Evolutionary conservation across 2,329 filamentous ascomycete genomes (phyloP), one percentile per base, ranked within the genome.

Genomic region (Dactylellina drechsleri): DNA sequence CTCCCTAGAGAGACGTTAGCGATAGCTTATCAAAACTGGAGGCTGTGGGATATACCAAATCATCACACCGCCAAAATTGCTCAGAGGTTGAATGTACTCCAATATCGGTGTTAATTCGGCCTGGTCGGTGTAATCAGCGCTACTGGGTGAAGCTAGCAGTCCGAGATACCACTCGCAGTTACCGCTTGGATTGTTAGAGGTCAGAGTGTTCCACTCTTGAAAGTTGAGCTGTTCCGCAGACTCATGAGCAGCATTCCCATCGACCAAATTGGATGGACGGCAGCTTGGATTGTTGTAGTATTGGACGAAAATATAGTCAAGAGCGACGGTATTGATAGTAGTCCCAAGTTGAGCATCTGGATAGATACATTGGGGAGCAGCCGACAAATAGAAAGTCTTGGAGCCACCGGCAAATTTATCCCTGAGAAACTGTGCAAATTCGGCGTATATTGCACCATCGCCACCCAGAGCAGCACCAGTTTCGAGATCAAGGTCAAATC

Each of bases 301-400:
- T 67, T 84, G 83, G 8, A 84, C 80, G 76, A 81, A 84, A n/a
- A 84, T 78, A 68, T 82, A 83, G 70, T 84, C 83, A 12, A 77
- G 23, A 1, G 41, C 41, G 4, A 76, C 71, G 4, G 13, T 5
- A 12, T 5, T 18, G 40, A 76, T 23, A 4, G 47, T 49, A 15
- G 36, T 12, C 13, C 59, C 57, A 12, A 76, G 71, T 7, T 50
- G 64, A 7, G 71, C 71, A 26, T 76, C 71, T 2, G 71, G 71
- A 26, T 70, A 76, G 45, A 66, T 65, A 26, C 71, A 76, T 36
- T 80, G 13, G 77, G 78, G 40, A 81, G 82, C 20, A 82, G 79
- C 4, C 72, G 77, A 16, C 75, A 76, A 53, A 80, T 80, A 77
- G 80, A 77, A 66, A 73, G 77, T 26, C 80, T 81, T 68, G 83